Conservation (phyloP, 2,329 filamentous ascomycete genomes). For the Fusarium chaquense region DNA sequence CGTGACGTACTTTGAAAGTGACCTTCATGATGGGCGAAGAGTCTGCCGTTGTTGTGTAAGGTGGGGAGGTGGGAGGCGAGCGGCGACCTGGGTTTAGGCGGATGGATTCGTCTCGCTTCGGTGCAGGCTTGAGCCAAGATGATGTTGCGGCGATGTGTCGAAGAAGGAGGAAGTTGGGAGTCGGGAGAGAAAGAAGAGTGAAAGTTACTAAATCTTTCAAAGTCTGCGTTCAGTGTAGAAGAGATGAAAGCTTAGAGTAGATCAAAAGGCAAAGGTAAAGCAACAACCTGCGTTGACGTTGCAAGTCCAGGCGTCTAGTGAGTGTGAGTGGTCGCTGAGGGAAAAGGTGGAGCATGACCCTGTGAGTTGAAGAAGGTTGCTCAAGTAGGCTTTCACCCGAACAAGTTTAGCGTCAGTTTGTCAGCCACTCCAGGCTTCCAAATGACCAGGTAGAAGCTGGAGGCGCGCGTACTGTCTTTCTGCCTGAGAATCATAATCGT, state of each 20-base stretch:
- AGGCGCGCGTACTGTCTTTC: conserved; percentile 36
- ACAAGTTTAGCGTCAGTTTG: conserved; percentile 21
- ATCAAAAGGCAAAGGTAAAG: neutral
- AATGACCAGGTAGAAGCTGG: conserved; percentile 15
- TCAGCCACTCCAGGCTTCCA: conserved; percentile 39
- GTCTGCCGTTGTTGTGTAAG: conserved; percentile 50
- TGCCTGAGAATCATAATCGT: conserved; percentile 16
- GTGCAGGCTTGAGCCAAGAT: conserved; percentile 18
- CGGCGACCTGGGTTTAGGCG: conserved; percentile 24
- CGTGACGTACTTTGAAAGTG: conserved; percentile 69
- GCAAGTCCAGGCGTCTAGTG: conserved; percentile 14
- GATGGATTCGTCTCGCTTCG: conserved; percentile 26
- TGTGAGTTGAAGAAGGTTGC: conserved; percentile 28
- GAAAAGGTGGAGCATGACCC: conserved; percentile 29
- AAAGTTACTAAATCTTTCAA: conserved; percentile 16
- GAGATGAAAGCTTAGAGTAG: conserved; percentile 33
- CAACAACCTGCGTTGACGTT: conserved; percentile 40
- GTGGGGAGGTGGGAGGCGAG: conserved; percentile 43
- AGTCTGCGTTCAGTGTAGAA: conserved; percentile 21
- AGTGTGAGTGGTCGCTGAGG: conserved; percentile 16
- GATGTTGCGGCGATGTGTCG: conserved; percentile 5
- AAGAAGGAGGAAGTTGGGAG: conserved; percentile 10
- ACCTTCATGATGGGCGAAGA: conserved; percentile 72
- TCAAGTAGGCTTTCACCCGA: conserved; percentile 9
- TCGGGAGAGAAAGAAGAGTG: conserved; percentile 1